Evolutionary conservation across 176 grass and related monocot species (phyloP).

Genomic region (Bonia amplexicaulis): DNA sequence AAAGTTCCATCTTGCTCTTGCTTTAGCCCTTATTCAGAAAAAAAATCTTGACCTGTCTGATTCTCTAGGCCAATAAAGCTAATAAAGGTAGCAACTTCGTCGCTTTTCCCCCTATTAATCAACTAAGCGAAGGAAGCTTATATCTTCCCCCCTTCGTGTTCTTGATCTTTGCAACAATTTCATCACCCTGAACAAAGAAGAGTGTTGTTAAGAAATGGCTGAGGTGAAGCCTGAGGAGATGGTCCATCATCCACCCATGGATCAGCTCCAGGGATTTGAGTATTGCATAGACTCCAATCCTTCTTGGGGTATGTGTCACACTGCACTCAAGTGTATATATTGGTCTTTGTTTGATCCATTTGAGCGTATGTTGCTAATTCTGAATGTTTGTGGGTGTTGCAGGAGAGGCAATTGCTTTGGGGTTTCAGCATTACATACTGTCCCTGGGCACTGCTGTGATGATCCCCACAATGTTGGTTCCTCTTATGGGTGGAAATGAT

Average conservation of each 20-base stretch:
- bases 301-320: constrained; percentile 55
- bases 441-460: constrained; percentile 67
- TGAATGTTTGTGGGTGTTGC: neutral
- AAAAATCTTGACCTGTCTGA: neutral
- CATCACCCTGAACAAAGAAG: neutral
- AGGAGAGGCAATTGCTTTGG: constrained; percentile 56
- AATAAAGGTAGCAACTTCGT: neutral
- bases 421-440: constrained; percentile 81
- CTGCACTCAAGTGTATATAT: neutral
- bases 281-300: constrained; percentile 91
- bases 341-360: neutral
- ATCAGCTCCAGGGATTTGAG: constrained; percentile 73
- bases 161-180: neutral
- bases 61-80: neutral
- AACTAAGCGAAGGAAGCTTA: neutral
- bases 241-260: constrained; percentile 71
- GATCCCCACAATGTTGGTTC: constrained; percentile 78
- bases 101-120: neutral
- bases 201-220: constrained; percentile 38
- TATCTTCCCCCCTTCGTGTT: neutral
- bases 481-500: constrained; percentile 70
- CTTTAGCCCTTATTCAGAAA: neutral
- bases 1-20: neutral
- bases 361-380: constrained; percentile 9
- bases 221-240: constrained; percentile 80